Base-by-base conservation (phyloP, 371 early-diverging fungal species). In the Rhizopus sp. region DNA sequence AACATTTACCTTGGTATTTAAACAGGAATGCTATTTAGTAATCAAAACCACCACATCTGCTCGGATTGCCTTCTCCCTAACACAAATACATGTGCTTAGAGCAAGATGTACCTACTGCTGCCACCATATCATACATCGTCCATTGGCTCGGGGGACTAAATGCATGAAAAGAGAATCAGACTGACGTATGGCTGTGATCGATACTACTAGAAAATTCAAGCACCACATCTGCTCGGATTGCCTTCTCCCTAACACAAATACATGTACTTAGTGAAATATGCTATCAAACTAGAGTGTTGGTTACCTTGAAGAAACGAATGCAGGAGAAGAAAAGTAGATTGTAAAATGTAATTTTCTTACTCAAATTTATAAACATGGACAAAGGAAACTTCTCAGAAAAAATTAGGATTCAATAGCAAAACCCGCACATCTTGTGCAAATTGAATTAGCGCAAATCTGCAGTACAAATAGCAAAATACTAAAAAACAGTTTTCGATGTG, bases 41-140 rank as follows among this genome's bases (percentile, higher is more conserved):
- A n/a, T n/a, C n/a, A n/a, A n/a, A n/a, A n/a, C n/a, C 49, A 56
- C 49, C 29, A 56, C 56, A 56, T 56, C 56, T 56, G 38, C 49
- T 56, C 47, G 49, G 49, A 56, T 44, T 56, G 49, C 49, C 56
- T 48, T 48, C 49, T 56, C 56, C 56, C 15, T 56, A 56, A 56
- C 56, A 42, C 54, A 53, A 44, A 39, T 48, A 56, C 49, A 56
- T 48, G 40, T 30, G 56, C 56, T 56, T 56, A 56, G 49, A 56
- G 38, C 47, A 48, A 48, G 47, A 56, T 56, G 39, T n/a, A 56
- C 56, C 40, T 39, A 47, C 48, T 56, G 56, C 56, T 55, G 55
- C 55, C 55, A 55, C 47, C 48, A 55, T 55, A 55, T 54, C 46
- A 54, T 45, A 47, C 55, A 55, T 13, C 55, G 55, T 55, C 47